Base-by-base conservation (phyloP, 1,139 yeast genomes). In the Ashbya aceris region DNA sequence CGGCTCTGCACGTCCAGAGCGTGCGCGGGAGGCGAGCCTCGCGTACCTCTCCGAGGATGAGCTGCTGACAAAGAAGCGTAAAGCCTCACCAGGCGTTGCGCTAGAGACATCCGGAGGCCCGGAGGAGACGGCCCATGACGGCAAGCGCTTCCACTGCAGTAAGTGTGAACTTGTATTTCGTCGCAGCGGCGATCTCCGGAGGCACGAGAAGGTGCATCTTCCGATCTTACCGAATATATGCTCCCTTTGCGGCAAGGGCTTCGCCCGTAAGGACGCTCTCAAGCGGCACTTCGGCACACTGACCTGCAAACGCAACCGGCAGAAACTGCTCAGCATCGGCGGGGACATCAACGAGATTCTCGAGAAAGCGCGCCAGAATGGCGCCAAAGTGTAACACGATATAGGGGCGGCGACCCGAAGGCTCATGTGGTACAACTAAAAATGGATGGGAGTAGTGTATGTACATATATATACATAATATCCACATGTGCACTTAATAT, bases 181-280 rank as follows among this genome's bases (percentile, higher is more conserved):
- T 26, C 53, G 62, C 33, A 50, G 60, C 10, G 54, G 59, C n/a
- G 61, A 56, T 45, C 43, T 58, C 10, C 52, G 55, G 41, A 56
- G 61, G 35, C 62, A 58, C 40, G 61, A 58, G 41, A 56, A 56
- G 44, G 55, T 55, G 9, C 61, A 58, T 45, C 40, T 54, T 17
- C 49, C 57, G 11, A 50, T 56, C 14, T 33, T 56, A 28, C 61
- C 60, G 12, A 53, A 83, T 55, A 76, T 81, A 40, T 83, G 93
- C 61, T 76, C 78, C 9, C 64, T 69, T 27, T 83, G 93, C 64
- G 85, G 84, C 31, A 83, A 82, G 56, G 89, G 91, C 0, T 83
- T 83, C 68, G 91, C 91, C 2, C 64, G 93, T 37, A 81, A 81
- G 55, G 93, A 83, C 61, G 91, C 93, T 0, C 66, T 83, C 50